Evolutionary conservation across 352 stramenopile genomes (phyloP).

Genomic region (Phytophthora brassicae): DNA sequence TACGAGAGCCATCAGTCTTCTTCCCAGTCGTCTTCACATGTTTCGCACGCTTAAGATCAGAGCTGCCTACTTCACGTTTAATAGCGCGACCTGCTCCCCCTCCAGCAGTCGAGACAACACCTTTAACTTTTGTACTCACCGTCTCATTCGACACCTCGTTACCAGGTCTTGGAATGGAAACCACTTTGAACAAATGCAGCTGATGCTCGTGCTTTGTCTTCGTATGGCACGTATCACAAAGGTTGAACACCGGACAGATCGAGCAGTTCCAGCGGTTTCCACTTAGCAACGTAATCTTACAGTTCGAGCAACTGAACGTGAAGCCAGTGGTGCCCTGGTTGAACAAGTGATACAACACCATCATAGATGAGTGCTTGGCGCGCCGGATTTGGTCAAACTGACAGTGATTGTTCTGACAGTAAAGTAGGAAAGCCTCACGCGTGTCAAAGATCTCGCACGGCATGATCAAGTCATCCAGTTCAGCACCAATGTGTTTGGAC

Average conservation of each 20-base stretch:
- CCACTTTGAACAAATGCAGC: conserved; percentile 93
- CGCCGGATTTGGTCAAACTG: conserved; percentile 82
- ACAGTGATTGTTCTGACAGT: conserved; percentile 89
- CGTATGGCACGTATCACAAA: conserved; percentile 93
- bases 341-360: conserved; percentile 87
- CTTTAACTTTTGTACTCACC: conserved; percentile 35
- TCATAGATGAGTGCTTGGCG: conserved; percentile 87
- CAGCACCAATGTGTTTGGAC: conserved; percentile 48
- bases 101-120: conserved; percentile 32
- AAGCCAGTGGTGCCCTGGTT: conserved; percentile 97
- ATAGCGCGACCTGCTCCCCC: conserved; percentile 27
- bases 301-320: conserved; percentile 95
- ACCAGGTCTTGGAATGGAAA: conserved; percentile 74
- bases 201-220: conserved; percentile 93
- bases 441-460: conserved; percentile 97
- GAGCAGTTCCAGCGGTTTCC: conserved; percentile 96
- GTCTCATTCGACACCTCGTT: conserved; percentile 42
- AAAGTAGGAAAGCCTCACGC: conserved; percentile 88
- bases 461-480: conserved; percentile 93
- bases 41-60: conserved; percentile 52
- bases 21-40: conserved; percentile 27
- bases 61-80: conserved; percentile 48
- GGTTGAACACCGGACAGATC: conserved; percentile 95
- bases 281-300: conserved; percentile 93
- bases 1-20: conserved; percentile 50